Evolutionary conservation across 1,139 yeast genomes (phyloP), one percentile per base, ranked within the genome.

Genomic region (Yamadazyma atmosphaerica): DNA sequence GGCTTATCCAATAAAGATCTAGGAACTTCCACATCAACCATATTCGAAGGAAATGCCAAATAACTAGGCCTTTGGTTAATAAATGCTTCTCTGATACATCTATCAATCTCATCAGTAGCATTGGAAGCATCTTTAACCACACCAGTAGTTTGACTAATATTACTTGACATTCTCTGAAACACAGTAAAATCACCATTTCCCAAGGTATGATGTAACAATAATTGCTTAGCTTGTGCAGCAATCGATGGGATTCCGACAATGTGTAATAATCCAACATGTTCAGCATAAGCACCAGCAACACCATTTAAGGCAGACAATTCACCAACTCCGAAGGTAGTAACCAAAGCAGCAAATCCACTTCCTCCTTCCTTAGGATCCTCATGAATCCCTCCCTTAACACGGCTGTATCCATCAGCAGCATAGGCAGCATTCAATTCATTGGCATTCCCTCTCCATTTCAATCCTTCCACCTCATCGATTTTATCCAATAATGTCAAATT

Each of bases 141-240:
- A 4, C 60, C 65, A 7, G 68, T 56, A 32, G 71, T 60, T 34
- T 58, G 59, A 29, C 63, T 52, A 37, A 67, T 63, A 47, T 56
- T 50, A 12, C 58, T 46, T 32, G 69, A 61, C 87, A 86, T 86
- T 58, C 77, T 71, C 63, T 75, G 77, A 74, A 85, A 86, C 36
- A 82, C 92, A 35, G 84, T 80, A 66, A 84, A 86, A 63, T 84
- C 90, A 48, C 92, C 90, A 65, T 86, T 84, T 55, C 95, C 95
- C 55, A 83, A 71, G 37, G 90, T 83, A 65, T 83, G 90, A 51
- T 68, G 74, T 43, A 68, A 59, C 46, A 68, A 56, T 50, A 68
- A 62, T 46, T 68, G 73, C 60, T 83, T 77, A 46, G 83, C 73
- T 59, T 82, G 88, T 18, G 94, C 74, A 12, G 82, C 64, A 33